A percentile compares a stretch with the other conserved stretches of the same genome.
These are phyloP conservation scores for Metarhizium robertsii DNA, from an alignment of 2,329 filamentous ascomycete species.

Conservation along the genomic window DNA sequence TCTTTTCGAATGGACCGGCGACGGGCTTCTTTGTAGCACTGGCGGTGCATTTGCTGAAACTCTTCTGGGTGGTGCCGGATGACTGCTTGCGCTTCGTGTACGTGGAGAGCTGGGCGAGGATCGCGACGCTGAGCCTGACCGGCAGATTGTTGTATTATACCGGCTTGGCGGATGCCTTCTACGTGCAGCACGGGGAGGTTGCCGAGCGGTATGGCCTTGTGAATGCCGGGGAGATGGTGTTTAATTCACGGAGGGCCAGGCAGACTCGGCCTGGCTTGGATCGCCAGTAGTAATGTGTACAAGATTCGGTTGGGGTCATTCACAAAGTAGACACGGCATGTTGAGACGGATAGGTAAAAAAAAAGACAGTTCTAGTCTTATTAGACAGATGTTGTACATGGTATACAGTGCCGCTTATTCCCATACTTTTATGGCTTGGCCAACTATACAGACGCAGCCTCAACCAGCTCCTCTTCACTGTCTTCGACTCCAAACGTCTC, in stretches of 20 bases:
- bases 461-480: conserved; percentile 15
- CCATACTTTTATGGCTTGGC: background rate
- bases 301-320: background rate
- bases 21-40: conserved; percentile 69
- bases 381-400: conserved; percentile 13
- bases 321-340: background rate
- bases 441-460: conserved; percentile 5
- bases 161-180: conserved; percentile 62
- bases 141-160: conserved; percentile 62
- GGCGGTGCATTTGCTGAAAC: conserved; percentile 37
- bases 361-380: background rate
- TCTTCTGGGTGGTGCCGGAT: conserved; percentile 33
- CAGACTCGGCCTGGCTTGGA: background rate
- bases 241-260: conserved; percentile 22
- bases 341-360: background rate
- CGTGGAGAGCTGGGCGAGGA: conserved; percentile 86
- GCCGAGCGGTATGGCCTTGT: conserved; percentile 34
- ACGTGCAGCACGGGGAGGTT: conserved; percentile 72
- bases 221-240: conserved; percentile 30
- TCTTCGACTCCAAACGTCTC: conserved; percentile 31
- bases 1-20: conserved; percentile 82
- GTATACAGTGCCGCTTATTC: conserved; percentile 9
- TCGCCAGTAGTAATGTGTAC: background rate
- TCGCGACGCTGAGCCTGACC: conserved; percentile 73
- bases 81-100: conserved; percentile 67